Conservation (phyloP, 768 basidiomycete genomes). For the Tulasnella calospora region DNA sequence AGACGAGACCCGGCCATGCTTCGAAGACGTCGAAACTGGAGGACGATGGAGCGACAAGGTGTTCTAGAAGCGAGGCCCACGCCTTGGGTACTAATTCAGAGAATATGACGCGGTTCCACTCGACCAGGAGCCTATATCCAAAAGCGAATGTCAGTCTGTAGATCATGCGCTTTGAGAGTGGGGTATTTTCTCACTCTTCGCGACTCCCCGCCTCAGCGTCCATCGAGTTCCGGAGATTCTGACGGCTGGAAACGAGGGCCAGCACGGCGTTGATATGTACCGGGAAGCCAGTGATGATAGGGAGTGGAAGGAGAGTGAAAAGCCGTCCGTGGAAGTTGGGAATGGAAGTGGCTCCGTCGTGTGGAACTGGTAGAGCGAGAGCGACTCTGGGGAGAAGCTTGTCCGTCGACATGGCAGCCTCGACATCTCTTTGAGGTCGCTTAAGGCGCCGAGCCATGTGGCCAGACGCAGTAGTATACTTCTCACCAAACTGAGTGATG, state of each 20-base stretch:
- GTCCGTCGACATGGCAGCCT: constrained; percentile 37
- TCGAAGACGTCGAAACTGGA: constrained; percentile 32
- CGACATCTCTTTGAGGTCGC: constrained; percentile 24
- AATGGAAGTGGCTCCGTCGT: neutral
- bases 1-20: neutral
- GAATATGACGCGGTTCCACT: constrained; percentile 50
- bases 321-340: constrained; percentile 37
- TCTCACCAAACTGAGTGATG: constrained; percentile 30
- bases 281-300: constrained; percentile 11
- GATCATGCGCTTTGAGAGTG: neutral
- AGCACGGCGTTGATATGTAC: constrained; percentile 11
- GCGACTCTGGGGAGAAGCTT: constrained; percentile 43
- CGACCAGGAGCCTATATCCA: constrained; percentile 41
- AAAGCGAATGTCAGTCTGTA: neutral
- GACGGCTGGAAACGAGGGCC: constrained; percentile 32
- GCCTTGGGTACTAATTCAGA: constrained; percentile 44
- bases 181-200: neutral
- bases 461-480: constrained; percentile 33
- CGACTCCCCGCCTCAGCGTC: neutral
- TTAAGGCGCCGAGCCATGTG: neutral
- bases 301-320: constrained; percentile 48
- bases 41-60: constrained; percentile 28
- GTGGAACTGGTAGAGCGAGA: constrained; percentile 37
- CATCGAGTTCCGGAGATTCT: neutral
- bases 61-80: constrained; percentile 41